Conservation (phyloP, 176 grass and related monocot species). For the Juncus inflexus region DNA sequence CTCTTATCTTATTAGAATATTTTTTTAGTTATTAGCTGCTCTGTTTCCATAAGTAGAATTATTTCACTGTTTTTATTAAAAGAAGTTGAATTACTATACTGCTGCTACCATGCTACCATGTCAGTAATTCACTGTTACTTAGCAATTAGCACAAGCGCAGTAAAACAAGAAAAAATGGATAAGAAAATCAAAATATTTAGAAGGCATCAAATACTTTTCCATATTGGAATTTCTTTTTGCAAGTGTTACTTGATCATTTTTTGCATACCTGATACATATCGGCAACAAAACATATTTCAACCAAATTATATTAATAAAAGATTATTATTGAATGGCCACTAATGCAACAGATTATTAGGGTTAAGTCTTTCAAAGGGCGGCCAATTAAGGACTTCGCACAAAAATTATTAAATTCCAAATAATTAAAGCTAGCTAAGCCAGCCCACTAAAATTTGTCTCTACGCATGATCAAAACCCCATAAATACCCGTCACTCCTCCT, state of each 20-base stretch:
- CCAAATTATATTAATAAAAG: background rate
- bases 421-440: conserved; percentile 31
- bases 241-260: too few relatives aligned
- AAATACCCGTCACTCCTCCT: conserved; percentile 45
- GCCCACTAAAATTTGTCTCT: conserved; percentile 29
- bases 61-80: background rate
- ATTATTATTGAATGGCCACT: conserved; percentile 1
- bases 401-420: conserved; percentile 32
- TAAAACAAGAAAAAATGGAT: background rate
- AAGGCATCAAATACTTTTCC: background rate
- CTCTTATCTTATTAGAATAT: conserved; percentile 4
- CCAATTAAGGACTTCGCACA: conserved; percentile 42
- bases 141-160: background rate
- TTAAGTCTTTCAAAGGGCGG: conserved; percentile 55
- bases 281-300: conserved; percentile 1
- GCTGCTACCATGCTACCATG: too few relatives aligned
- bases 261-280: background rate
- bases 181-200: background rate
- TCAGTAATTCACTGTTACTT: too few relatives aligned
- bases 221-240: too few relatives aligned
- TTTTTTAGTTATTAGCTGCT: background rate
- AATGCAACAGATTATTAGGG: conserved; percentile 34
- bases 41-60: background rate
- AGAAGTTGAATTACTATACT: too few relatives aligned
- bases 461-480: conserved; percentile 33